Conservation (phyloP, 495 filamentous ascomycete species). For the Halenospora varia region DNA sequence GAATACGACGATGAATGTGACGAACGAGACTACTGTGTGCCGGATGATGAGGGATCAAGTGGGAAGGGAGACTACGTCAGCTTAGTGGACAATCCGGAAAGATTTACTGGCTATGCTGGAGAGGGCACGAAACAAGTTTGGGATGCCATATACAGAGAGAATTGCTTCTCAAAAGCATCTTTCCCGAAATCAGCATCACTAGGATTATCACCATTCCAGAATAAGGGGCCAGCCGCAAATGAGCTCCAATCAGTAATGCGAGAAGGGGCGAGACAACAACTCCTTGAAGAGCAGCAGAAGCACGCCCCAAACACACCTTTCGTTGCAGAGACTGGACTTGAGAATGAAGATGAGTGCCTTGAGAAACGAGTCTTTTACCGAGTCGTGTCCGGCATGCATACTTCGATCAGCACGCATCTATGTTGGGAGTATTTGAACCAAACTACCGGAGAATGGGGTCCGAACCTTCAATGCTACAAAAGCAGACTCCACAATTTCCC, state of each 20-base stretch:
- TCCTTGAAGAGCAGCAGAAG: constrained; percentile 46
- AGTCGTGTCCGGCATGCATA: constrained; percentile 95
- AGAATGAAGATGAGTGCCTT: constrained; percentile 84
- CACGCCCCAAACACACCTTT: constrained; percentile 46
- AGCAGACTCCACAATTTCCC: constrained; percentile 76
- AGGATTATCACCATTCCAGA: constrained; percentile 23
- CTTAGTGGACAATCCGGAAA: constrained; percentile 87
- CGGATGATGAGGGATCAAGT: constrained; percentile 83
- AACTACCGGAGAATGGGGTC: constrained; percentile 89
- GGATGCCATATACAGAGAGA: constrained; percentile 95
- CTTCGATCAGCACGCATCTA: constrained; percentile 90
- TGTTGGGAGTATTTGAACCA: constrained; percentile 97
- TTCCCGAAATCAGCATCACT: constrained; percentile 44
- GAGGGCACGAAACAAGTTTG: constrained; percentile 81
- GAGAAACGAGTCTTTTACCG: constrained; percentile 98
- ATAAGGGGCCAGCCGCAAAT: constrained; percentile 54
- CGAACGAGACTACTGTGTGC: constrained; percentile 94
- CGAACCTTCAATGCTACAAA: constrained; percentile 88
- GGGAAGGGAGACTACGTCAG: constrained; percentile 96
- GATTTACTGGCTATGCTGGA: constrained; percentile 91
- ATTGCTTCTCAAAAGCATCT: constrained; percentile 81
- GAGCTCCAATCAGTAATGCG: constrained; percentile 82
- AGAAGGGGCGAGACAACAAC: constrained; percentile 61
- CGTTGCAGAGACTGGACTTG: constrained; percentile 41
- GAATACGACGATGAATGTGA: constrained; percentile 99